Evolutionary conservation across 2,329 filamentous ascomycete species (phyloP), one percentile per base, ranked within the genome.

Genomic region (Shiraia bambusicola): DNA sequence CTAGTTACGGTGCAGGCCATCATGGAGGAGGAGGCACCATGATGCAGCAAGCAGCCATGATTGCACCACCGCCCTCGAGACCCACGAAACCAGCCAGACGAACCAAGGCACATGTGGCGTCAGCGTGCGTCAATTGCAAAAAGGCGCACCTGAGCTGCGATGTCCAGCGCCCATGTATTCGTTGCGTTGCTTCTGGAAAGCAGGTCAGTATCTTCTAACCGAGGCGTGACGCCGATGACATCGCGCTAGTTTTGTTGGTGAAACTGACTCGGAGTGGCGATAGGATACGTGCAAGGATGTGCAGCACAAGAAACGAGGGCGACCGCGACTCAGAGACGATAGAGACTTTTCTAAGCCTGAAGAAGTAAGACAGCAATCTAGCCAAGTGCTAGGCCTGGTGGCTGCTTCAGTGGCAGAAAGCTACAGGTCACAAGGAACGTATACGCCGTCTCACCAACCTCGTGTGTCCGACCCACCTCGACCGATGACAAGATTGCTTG

Each of bases 81-180:
- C 52, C 58, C 15, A 57, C 48, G 28, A 70, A 67, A 45, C 61
- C 62, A 40, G 66, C 66, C 15, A 61, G 69, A 38, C 62, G 69
- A 65, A 83, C 84, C 5, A 89, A 89, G 63, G 86, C 86, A 11
- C 88, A 93, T 72, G 88, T 92, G 38, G 86, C 87, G 36, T 91
- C 87, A 26, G 88, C 88, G 17, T 93, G 88, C 65, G 84, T 92
- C 54, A 88, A 89, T 46, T 93, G 88, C 72, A 92, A 92, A 66
- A 83, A 82, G 67, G 88, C 88, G 27, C 88, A 93, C 78, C 77
- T 93, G 50, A 77, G 76, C 49, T 80, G 76, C 56, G 76, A 79
- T 60, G 70, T 86, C 36, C 84, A 88, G 67, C 78, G 88, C 42
- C 88, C 88, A 19, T 93, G 88, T 63, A 84, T 84, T 19, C 80